phyloP scores from a whole-genome alignment of 331 rosid genomes.

The Cucumis variabilis region DNA sequence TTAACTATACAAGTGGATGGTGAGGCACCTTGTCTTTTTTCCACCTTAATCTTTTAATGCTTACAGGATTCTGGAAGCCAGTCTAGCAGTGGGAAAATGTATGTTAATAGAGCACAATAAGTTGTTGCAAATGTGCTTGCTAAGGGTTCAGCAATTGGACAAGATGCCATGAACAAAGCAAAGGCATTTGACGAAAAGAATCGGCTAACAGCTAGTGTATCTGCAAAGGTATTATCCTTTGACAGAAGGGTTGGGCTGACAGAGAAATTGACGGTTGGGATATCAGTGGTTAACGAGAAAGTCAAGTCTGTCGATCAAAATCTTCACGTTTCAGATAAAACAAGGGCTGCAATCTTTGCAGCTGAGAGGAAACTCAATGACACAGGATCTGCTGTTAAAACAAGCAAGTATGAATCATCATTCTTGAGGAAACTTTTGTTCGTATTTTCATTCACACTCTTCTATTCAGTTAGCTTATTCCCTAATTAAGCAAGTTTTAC shows the following conservation, averaged over 20 bases:
- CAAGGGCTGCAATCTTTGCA: slow-evolving; percentile 89
- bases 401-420: slow-evolving; percentile 70
- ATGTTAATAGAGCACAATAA: slow-evolving; percentile 79
- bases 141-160: slow-evolving; percentile 80
- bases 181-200: slow-evolving; percentile 96
- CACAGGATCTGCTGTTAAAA: slow-evolving; percentile 94
- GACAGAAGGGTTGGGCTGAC: slow-evolving; percentile 84
- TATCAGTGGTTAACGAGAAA: slow-evolving; percentile 86
- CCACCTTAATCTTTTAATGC: slow-evolving; percentile 22
- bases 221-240: slow-evolving; percentile 81
- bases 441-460: not conserved
- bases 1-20: slow-evolving; percentile 8
- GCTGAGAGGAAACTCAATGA: slow-evolving; percentile 87
- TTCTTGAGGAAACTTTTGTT: not conserved
- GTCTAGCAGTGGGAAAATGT: slow-evolving; percentile 59
- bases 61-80: slow-evolving; percentile 55
- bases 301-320: slow-evolving; percentile 86
- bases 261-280: slow-evolving; percentile 81
- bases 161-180: slow-evolving; percentile 88
- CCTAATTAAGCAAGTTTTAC: not conserved
- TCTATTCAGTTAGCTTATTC: not conserved
- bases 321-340: slow-evolving; percentile 91
- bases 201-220: slow-evolving; percentile 80
- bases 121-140: slow-evolving; percentile 76
- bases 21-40: not conserved